Evolutionary conservation across 2,329 filamentous ascomycete species (phyloP).

Genomic region (Ophiostoma sp.): DNA sequence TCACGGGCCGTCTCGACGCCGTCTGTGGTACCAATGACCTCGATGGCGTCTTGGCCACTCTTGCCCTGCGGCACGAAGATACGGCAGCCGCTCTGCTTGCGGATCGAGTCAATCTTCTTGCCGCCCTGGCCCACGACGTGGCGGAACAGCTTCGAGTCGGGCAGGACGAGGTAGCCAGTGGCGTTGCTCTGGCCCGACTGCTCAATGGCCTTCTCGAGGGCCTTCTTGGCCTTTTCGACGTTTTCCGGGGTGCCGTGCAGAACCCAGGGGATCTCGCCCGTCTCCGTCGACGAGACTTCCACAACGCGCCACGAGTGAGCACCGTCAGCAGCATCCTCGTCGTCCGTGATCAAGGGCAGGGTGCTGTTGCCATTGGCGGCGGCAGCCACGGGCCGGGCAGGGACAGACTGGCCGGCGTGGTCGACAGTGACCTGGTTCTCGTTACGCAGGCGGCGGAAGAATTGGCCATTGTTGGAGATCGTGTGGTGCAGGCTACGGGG

Average conservation of each 20-base stretch:
- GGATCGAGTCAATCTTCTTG: constrained; percentile 87
- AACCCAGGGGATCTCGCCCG: constrained; percentile 84
- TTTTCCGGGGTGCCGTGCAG: constrained; percentile 77
- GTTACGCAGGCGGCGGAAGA: constrained; percentile 87
- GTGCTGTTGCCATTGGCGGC: constrained; percentile 63
- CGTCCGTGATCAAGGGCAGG: constrained; percentile 92
- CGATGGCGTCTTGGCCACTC: constrained; percentile 72
- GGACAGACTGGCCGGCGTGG: constrained; percentile 77
- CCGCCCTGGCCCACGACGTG: constrained; percentile 88
- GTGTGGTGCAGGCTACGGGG: constrained; percentile 80
- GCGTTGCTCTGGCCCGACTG: constrained; percentile 68
- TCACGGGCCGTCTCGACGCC: constrained; percentile 86
- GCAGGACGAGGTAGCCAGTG: constrained; percentile 84
- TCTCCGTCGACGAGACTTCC: constrained; percentile 57
- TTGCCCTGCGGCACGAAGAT: constrained; percentile 81
- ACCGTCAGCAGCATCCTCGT: constrained; percentile 63
- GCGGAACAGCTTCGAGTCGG: constrained; percentile 85
- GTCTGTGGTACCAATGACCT: constrained; percentile 76
- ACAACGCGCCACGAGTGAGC: constrained; percentile 83
- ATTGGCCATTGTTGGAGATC: constrained; percentile 83
- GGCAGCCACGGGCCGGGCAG: constrained; percentile 63
- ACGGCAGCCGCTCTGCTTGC: constrained; percentile 87
- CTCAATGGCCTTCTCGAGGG: constrained; percentile 70
- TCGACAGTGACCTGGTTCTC: constrained; percentile 89
- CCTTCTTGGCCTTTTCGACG: constrained; percentile 76